phyloP scores from a whole-genome alignment of 192 early-diverging fungal species.

The Glomus cerebriforme region DNA sequence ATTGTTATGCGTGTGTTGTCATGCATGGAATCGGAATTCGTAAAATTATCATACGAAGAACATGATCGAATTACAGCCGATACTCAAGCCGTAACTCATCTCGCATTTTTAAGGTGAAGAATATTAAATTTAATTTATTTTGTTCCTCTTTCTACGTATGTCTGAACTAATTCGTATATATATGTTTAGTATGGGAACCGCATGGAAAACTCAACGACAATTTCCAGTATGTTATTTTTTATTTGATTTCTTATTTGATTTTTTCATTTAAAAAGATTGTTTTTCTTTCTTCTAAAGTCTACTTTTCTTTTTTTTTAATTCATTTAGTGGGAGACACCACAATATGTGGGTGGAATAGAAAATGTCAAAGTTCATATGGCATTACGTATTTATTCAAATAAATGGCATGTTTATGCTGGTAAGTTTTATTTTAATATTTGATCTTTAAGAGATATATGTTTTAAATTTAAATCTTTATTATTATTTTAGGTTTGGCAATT shows the following conservation, averaged over 20 bases:
- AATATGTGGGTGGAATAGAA: conserved; percentile 92
- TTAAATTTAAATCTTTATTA: background rate
- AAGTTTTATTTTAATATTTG: conserved; percentile 25
- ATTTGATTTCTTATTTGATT: background rate
- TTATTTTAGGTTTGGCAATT: conserved; percentile 75
- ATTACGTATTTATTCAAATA: conserved; percentile 89
- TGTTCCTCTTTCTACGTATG: background rate
- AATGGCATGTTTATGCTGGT: conserved; percentile 98
- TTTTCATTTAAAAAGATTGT: background rate
- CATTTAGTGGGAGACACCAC: conserved; percentile 78
- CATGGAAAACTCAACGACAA: conserved; percentile 80
- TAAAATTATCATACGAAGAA: conserved; percentile 77
- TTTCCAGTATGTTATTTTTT: conserved; percentile 66
- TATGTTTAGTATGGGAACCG: conserved; percentile 78
- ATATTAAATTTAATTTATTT: background rate
- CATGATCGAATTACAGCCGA: conserved; percentile 97
- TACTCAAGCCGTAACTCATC: conserved; percentile 95
- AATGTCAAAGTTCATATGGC: conserved; percentile 96
- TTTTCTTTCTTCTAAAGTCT: background rate
- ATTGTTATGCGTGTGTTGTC: conserved; percentile 64
- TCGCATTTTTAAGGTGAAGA: conserved; percentile 80
- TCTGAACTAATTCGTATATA: background rate
- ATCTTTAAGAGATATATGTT: background rate
- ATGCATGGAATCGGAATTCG: conserved; percentile 81
- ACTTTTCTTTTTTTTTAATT: conserved; percentile 8